phyloP scores from a whole-genome alignment of 1,284 basidiomycete genomes.

The Apiotrichum gracile region DNA sequence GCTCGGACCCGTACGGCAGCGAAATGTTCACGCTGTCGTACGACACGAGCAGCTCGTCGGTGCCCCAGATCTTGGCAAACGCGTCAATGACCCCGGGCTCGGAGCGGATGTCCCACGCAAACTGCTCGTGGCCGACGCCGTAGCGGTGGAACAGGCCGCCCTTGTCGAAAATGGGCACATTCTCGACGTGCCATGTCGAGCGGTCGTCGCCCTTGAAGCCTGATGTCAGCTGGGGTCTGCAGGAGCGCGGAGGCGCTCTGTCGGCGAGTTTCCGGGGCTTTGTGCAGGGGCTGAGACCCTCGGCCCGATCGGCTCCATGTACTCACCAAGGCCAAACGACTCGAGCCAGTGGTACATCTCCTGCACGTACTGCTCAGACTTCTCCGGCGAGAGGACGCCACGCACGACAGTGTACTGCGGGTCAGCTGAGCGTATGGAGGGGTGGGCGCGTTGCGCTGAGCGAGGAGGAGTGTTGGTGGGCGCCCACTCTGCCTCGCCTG shows the following conservation, averaged over 20 bases:
- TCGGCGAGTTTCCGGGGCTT: too few species aligned
- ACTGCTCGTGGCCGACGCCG: conserved; percentile 42
- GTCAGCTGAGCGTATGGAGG: not conserved
- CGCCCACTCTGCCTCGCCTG: too few species aligned
- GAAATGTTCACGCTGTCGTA: conserved; percentile 44
- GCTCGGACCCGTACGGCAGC: conserved; percentile 31
- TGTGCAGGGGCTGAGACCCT: too few species aligned
- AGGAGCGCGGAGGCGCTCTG: too few species aligned
- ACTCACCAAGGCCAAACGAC: conserved; percentile 23
- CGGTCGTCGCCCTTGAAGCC: conserved; percentile 45
- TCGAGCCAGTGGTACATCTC: conserved; percentile 42
- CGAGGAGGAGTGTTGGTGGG: too few species aligned
- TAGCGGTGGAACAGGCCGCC: conserved; percentile 38
- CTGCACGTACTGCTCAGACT: conserved; percentile 36
- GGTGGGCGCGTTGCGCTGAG: too few species aligned
- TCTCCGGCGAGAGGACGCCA: conserved; percentile 31
- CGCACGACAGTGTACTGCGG: conserved; percentile 40
- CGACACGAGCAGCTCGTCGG: conserved; percentile 44
- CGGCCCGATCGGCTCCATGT: too few species aligned
- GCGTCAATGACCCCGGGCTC: conserved; percentile 38
- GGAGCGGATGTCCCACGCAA: conserved; percentile 43
- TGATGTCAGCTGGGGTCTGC: not conserved
- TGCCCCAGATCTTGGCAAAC: conserved; percentile 45
- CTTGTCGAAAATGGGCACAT: conserved; percentile 39
- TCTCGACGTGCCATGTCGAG: conserved; percentile 37